Base-by-base conservation (phyloP, 331 rosid species). In the Acacia concinna region DNA sequence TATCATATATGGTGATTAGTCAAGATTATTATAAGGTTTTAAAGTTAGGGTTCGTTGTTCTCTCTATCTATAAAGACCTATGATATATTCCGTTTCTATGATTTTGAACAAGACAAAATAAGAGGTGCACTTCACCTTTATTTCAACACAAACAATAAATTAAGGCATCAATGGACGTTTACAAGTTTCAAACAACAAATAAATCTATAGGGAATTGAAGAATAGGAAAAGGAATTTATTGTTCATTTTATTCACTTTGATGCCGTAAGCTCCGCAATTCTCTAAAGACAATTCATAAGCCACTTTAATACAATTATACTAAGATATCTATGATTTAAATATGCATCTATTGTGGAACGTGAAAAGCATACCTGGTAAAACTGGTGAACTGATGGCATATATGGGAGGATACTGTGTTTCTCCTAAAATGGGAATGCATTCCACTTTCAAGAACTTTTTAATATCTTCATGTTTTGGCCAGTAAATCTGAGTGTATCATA, bases 381-480 rank as follows among this genome's bases (percentile, higher is more conserved):
- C 94, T 6, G 87, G 89, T 46, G 97, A 86, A 78, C 98, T 91
- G 80, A 93, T 87, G 72, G 97, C 98, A 81, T 91, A 93, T 72
- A 96, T 83, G 69, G 97, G 84, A 87, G 90, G 93, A 82, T 90
- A 96, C 76, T 87, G 86, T 2, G 68, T 86, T 78, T 89, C 97
- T 81, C 94, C 97, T 65, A 91, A 54, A 62, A 83, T 63, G 68
- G 88, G 89, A 73, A 87, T 90, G 73, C 99, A 93, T 75, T 96
- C 98, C 76, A 91, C 99, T 82, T 96, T 96, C 89, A 96, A 85
- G 56, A 93, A 44, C 86, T 86, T 91, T 34, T 89, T 93, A 47
- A 91, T 87, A 72, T 93, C 92, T 68, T 85, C 92, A 81, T 75
- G 98, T 87, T 89, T 96, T 74, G 99, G 98, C 99, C 93, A 87